Evolutionary conservation across 108 stramenopile genomes (phyloP).

Genomic region (Mediolabrus comicus): DNA sequence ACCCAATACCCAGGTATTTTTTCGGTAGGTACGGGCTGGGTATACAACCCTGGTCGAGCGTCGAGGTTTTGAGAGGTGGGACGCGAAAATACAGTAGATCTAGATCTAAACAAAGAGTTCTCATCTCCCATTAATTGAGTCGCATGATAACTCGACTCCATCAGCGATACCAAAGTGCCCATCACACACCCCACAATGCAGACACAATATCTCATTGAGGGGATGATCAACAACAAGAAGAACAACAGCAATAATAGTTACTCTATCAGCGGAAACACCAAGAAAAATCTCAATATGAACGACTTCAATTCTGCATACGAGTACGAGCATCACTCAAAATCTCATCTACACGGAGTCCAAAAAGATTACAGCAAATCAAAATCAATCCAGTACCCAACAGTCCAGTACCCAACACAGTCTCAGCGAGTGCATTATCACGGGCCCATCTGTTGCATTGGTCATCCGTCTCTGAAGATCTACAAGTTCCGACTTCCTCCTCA

Average conservation of each 20-base stretch:
- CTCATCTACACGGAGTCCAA: neutral
- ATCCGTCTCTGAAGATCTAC: constrained; percentile 56
- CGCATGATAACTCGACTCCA: neutral
- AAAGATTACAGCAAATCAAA: neutral
- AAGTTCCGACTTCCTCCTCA: constrained; percentile 53
- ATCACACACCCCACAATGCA: neutral
- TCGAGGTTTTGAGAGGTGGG: constrained; percentile 41
- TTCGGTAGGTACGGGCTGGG: too few species aligned
- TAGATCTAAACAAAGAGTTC: neutral
- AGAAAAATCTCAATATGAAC: neutral
- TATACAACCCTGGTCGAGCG: too few species aligned
- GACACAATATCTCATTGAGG: neutral
- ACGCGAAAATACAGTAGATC: neutral
- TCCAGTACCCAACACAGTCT: constrained; percentile 22
- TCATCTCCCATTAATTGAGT: neutral
- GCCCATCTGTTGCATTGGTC: constrained; percentile 45
- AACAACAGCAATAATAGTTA: too few species aligned
- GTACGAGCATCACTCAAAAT: too few species aligned
- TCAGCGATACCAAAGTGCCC: neutral
- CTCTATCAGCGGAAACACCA: too few species aligned
- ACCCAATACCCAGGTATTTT: too few species aligned
- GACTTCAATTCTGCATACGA: neutral
- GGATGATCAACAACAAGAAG: too few species aligned
- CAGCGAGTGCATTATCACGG: constrained; percentile 4
- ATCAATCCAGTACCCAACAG: neutral